Percentiles rank a stretch among this genome's conserved stretches.
Conservation (phyloP, 177 flowering plant genomes). For the Telopea speciosissima region DNA sequence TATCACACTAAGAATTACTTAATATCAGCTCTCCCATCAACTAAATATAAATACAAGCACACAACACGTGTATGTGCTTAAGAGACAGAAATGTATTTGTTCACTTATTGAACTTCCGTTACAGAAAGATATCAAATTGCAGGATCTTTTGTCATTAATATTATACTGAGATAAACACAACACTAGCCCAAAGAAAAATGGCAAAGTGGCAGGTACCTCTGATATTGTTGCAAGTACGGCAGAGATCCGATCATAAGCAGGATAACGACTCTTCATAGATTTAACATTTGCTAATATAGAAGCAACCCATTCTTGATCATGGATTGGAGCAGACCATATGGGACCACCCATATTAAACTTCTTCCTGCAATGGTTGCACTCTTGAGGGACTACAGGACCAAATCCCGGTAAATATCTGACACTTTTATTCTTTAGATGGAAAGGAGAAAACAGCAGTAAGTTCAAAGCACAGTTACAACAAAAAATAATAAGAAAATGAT, state of each 20-base stretch:
- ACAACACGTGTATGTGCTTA: neutral
- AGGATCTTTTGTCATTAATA: neutral
- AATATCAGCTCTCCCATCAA: neutral
- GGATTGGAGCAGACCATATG: slow-evolving; percentile 97
- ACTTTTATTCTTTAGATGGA: slow-evolving; percentile 60
- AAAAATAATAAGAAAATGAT: too few species aligned
- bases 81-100: neutral
- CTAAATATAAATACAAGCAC: neutral
- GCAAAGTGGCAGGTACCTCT: slow-evolving; percentile 47
- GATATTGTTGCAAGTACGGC: slow-evolving; percentile 88
- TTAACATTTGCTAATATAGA: slow-evolving; percentile 70
- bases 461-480: neutral
- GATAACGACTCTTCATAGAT: slow-evolving; percentile 67
- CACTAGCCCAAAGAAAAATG: neutral
- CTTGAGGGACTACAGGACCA: slow-evolving; percentile 92
- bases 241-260: slow-evolving; percentile 82
- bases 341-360: slow-evolving; percentile 95
- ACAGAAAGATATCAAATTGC: neutral
- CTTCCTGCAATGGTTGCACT: slow-evolving; percentile 87
- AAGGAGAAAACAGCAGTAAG: neutral
- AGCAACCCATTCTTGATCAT: slow-evolving; percentile 92
- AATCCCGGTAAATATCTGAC: slow-evolving; percentile 79
- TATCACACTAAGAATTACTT: neutral
- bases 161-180: neutral
- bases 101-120: too few species aligned